phyloP scores from a whole-genome alignment of 2,329 filamentous ascomycete species.

The Beauveria varroae region DNA sequence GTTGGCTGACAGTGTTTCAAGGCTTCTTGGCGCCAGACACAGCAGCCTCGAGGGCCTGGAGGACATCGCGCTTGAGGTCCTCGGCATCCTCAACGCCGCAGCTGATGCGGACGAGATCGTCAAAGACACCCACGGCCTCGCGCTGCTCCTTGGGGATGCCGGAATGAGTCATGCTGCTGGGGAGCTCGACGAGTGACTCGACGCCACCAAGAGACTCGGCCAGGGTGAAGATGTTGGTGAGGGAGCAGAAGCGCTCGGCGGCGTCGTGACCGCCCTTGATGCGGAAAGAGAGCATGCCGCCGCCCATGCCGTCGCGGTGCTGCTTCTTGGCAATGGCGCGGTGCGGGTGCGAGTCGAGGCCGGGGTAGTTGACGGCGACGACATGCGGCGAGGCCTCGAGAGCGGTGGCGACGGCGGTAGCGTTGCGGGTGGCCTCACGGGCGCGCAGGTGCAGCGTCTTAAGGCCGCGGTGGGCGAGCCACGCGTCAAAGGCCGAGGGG shows the following conservation, averaged over 20 bases:
- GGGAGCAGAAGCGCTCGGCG: conserved; percentile 86
- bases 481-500: conserved; percentile 91
- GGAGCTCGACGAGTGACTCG: conserved; percentile 86
- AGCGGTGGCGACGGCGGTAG: conserved; percentile 64
- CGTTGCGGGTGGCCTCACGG: conserved; percentile 76
- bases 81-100: conserved; percentile 88
- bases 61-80: conserved; percentile 74
- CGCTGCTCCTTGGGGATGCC: conserved; percentile 87
- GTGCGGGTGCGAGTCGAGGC: conserved; percentile 79
- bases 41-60: conserved; percentile 75
- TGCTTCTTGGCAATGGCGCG: conserved; percentile 79
- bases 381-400: conserved; percentile 77
- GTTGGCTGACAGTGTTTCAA: background rate
- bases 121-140: conserved; percentile 88
- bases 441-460: conserved; percentile 95
- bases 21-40: conserved; percentile 29
- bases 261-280: conserved; percentile 79
- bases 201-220: conserved; percentile 90
- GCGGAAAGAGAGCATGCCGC: conserved; percentile 96
- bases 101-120: conserved; percentile 88
- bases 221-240: conserved; percentile 82
- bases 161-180: conserved; percentile 93
- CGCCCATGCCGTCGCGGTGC: conserved; percentile 89
- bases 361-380: conserved; percentile 90
- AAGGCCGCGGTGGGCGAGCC: conserved; percentile 92